phyloP scores from a whole-genome alignment of 2,329 filamentous ascomycete species.

The Xylariaceae sp. region DNA sequence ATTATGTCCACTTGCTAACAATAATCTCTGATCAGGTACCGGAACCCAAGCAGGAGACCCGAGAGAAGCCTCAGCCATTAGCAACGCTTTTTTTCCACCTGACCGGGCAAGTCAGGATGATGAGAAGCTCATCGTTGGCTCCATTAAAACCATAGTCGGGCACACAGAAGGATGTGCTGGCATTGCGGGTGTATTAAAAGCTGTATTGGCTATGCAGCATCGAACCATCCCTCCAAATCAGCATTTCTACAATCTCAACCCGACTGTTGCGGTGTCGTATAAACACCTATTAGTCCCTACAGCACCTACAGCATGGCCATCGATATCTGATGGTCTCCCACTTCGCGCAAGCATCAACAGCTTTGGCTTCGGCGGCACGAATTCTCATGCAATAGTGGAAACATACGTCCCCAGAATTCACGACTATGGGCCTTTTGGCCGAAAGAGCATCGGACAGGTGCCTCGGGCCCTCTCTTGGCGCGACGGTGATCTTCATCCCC shows the following conservation, averaged over 20 bases:
- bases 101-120: too few species aligned
- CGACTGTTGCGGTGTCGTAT: neutral
- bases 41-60: neutral
- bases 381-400: too few species aligned
- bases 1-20: neutral
- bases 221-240: neutral
- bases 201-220: constrained; percentile 13
- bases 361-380: constrained; percentile 6
- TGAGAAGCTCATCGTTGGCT: constrained; percentile 12
- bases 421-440: neutral
- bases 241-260: neutral
- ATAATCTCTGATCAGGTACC: constrained; percentile 29
- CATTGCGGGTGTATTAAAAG: constrained; percentile 21
- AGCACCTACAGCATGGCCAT: neutral
- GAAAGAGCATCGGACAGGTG: too few species aligned
- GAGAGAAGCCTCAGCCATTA: too few species aligned
- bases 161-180: constrained; percentile 21
- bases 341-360: constrained; percentile 1
- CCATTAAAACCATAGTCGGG: constrained; percentile 22
- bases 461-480: too few species aligned
- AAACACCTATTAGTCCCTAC: neutral
- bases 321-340: neutral
- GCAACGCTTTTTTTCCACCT: too few species aligned
- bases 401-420: neutral
- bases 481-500: too few species aligned